Evolutionary conservation across 1,139 yeast genomes (phyloP).

Genomic region (Suhomyces bokatorum): DNA sequence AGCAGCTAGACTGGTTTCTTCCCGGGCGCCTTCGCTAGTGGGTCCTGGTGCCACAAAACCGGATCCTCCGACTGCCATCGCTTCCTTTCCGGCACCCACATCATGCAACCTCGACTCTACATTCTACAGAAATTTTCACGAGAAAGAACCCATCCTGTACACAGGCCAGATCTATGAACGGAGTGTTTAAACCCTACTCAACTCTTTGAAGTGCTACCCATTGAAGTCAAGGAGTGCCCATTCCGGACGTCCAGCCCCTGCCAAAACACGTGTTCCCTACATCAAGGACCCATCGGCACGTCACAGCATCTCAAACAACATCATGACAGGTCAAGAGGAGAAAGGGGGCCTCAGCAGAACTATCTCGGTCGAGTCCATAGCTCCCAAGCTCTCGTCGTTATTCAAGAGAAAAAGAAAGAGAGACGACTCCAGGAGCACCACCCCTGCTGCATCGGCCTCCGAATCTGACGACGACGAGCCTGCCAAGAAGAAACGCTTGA

Average conservation of each 20-base stretch:
- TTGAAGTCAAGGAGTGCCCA: neutral
- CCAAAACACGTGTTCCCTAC: neutral
- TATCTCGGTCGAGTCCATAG: constrained; percentile 46
- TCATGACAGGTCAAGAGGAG: constrained; percentile 8
- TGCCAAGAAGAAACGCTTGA: constrained; percentile 12
- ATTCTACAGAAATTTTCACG: neutral
- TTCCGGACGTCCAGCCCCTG: neutral
- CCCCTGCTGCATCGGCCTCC: constrained; percentile 15
- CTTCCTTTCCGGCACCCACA: neutral
- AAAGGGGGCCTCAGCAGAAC: constrained; percentile 21
- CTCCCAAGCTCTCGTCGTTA: constrained; percentile 40
- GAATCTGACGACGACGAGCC: constrained; percentile 19
- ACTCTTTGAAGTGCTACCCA: neutral
- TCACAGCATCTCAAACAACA: neutral
- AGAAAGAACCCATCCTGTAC: constrained; percentile 1
- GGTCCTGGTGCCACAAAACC: neutral
- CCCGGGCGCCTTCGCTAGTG: neutral
- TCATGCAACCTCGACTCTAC: constrained; percentile 1
- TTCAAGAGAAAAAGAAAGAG: constrained; percentile 39
- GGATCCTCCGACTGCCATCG: neutral
- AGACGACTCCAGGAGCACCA: constrained; percentile 14
- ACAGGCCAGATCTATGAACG: neutral
- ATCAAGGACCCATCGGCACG: neutral
- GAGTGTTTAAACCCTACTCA: neutral
- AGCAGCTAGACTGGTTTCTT: neutral